A percentile compares a stretch with the other conserved stretches of the same genome.
phyloP scores from a whole-genome alignment of 2,329 filamentous ascomycete genomes.

The Colletotrichum viniferum region DNA sequence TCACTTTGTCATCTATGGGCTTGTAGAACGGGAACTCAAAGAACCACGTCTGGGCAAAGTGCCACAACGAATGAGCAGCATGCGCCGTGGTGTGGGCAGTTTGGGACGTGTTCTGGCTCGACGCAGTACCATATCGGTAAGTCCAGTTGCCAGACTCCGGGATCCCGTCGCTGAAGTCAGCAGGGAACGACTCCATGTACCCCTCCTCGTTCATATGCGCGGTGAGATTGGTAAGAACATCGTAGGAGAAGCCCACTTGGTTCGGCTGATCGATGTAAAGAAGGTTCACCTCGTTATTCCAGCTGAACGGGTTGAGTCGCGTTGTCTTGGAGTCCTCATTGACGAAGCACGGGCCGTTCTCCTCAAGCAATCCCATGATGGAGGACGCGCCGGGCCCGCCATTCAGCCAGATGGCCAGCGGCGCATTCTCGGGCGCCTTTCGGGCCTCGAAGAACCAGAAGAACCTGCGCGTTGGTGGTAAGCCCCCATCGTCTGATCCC shows the following conservation, averaged over 20 bases:
- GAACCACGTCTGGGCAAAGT: constrained; percentile 63
- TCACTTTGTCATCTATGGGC: constrained; percentile 53
- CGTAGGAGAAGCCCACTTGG: constrained; percentile 67
- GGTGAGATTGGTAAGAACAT: constrained; percentile 61
- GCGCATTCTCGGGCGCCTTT: constrained; percentile 37
- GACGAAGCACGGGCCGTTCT: constrained; percentile 49
- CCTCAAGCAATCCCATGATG: constrained; percentile 50
- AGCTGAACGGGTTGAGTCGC: constrained; percentile 57
- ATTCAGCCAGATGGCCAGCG: constrained; percentile 58
- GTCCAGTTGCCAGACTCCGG: constrained; percentile 41
- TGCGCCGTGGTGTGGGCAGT: constrained; percentile 46
- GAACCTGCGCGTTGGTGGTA: constrained; percentile 12
- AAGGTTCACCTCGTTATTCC: constrained; percentile 58
- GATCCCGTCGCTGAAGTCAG: constrained; percentile 39
- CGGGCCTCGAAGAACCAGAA: constrained; percentile 32
- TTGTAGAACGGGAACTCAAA: constrained; percentile 62
- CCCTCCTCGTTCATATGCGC: constrained; percentile 33
- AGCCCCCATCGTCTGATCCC: neutral
- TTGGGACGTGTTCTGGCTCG: constrained; percentile 31
- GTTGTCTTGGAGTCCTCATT: constrained; percentile 48
- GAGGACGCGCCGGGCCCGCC: constrained; percentile 58
- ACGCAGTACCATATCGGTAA: constrained; percentile 35
- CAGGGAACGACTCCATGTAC: constrained; percentile 14
- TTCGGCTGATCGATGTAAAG: constrained; percentile 57
- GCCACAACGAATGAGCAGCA: constrained; percentile 52